Percentiles rank a stretch among this genome's conserved stretches.
phyloP scores from a whole-genome alignment of 805 yeast species.

The Candida quercuum region DNA sequence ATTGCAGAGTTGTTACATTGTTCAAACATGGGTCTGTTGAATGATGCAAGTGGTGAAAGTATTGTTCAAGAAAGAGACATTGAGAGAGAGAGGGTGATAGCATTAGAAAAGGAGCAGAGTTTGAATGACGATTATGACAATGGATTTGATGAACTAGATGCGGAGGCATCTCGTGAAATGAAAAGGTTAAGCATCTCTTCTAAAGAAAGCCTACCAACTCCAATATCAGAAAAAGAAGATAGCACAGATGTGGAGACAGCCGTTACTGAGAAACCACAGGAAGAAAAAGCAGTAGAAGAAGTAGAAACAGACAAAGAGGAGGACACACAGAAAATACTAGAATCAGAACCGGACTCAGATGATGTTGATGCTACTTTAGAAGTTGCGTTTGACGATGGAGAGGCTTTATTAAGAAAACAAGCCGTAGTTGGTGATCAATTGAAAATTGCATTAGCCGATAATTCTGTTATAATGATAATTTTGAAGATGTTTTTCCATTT shows the following conservation, averaged over 20 bases:
- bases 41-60: conserved; percentile 67
- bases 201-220: neutral
- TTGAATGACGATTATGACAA: conserved; percentile 29
- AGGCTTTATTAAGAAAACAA: conserved; percentile 38
- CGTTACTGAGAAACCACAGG: neutral
- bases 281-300: conserved; percentile 18
- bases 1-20: conserved; percentile 94
- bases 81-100: conserved; percentile 50
- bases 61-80: conserved; percentile 65
- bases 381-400: conserved; percentile 32
- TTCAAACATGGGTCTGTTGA: conserved; percentile 91
- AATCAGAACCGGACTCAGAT: conserved; percentile 24
- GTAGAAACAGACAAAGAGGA: conserved; percentile 6
- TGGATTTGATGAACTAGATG: conserved; percentile 24
- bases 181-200: conserved; percentile 16
- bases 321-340: conserved; percentile 8
- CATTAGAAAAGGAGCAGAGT: conserved; percentile 24
- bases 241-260: conserved; percentile 20
- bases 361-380: conserved; percentile 22
- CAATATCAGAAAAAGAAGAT: neutral
- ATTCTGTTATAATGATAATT: conserved; percentile 61
- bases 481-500: conserved; percentile 70
- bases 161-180: conserved; percentile 27
- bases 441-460: conserved; percentile 77
- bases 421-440: conserved; percentile 85